A percentile compares a stretch with the other conserved stretches of the same genome.
Evolutionary conservation across 805 yeast species (phyloP).

Genomic region (Candida ovalis): DNA sequence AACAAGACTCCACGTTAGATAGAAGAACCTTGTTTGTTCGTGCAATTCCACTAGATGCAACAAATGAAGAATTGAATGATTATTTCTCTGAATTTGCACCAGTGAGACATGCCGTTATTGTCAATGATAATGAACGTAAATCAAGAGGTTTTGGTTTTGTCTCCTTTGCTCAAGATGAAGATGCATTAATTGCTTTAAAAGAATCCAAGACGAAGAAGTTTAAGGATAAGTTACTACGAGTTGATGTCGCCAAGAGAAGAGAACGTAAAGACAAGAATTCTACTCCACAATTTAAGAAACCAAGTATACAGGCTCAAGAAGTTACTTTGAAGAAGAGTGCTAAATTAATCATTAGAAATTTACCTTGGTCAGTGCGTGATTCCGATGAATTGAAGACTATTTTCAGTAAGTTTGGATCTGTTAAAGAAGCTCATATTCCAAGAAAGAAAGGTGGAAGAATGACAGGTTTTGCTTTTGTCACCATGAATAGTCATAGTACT

Average conservation of each 20-base stretch:
- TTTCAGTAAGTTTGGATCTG: constrained; percentile 79
- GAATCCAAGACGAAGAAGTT: constrained; percentile 65
- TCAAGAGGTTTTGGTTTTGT: constrained; percentile 97
- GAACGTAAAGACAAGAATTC: constrained; percentile 50
- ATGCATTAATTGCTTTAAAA: constrained; percentile 70
- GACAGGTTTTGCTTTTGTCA: constrained; percentile 93
- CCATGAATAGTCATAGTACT: constrained; percentile 72
- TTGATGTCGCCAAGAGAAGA: constrained; percentile 91
- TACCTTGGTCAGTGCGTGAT: constrained; percentile 93
- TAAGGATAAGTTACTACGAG: constrained; percentile 60
- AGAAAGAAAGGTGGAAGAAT: constrained; percentile 81
- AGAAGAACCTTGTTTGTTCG: constrained; percentile 79
- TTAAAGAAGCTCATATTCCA: constrained; percentile 85
- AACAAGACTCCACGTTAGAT: constrained; percentile 37
- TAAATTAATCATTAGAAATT: constrained; percentile 80
- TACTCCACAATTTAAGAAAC: constrained; percentile 48
- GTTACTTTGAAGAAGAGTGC: constrained; percentile 54
- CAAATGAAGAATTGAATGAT: constrained; percentile 76
- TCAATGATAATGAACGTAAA: constrained; percentile 67
- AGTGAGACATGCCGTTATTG: constrained; percentile 91
- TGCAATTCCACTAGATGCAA: constrained; percentile 74
- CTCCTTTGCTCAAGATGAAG: constrained; percentile 80
- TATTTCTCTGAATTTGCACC: constrained; percentile 92
- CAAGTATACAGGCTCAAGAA: constrained; percentile 12
- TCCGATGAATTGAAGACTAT: constrained; percentile 65